These are phyloP conservation scores for Lipomyces chichibuensis DNA, from an alignment of 805 yeast species.

Conservation along the genomic window DNA sequence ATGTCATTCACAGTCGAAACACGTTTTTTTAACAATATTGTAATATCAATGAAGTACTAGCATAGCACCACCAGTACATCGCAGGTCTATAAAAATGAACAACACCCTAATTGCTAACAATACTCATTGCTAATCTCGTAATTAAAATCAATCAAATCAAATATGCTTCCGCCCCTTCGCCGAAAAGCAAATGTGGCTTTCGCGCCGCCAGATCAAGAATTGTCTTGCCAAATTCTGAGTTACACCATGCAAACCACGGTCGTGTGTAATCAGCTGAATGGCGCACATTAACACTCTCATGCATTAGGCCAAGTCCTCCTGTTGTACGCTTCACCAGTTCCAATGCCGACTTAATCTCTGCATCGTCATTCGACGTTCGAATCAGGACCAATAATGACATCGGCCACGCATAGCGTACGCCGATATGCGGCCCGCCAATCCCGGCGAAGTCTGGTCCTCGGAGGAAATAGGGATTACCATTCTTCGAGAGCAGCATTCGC, in stretches of 20 bases:
- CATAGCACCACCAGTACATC: too few relatives aligned
- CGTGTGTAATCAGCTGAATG: slow-evolving; percentile 61
- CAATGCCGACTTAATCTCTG: slow-evolving; percentile 61
- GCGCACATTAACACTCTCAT: slow-evolving; percentile 75
- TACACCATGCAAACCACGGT: slow-evolving; percentile 95
- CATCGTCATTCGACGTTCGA: slow-evolving; percentile 72
- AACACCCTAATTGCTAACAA: not conserved
- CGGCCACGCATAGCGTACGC: slow-evolving; percentile 84
- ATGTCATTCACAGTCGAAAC: too few relatives aligned
- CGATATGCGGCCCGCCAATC: slow-evolving; percentile 90
- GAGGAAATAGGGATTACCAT: slow-evolving; percentile 79
- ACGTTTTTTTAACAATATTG: too few relatives aligned
- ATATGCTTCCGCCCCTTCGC: slow-evolving; percentile 37
- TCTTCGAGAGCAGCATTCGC: slow-evolving; percentile 65
- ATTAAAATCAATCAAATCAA: not conserved
- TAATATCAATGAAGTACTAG: too few relatives aligned
- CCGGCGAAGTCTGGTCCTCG: slow-evolving; percentile 69
- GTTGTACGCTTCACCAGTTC: slow-evolving; percentile 61
- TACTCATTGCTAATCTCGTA: too few relatives aligned
- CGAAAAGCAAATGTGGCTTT: slow-evolving; percentile 73
- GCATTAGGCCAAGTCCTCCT: slow-evolving; percentile 77
- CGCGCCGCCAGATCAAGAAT: slow-evolving; percentile 73
- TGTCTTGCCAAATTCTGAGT: slow-evolving; percentile 86
- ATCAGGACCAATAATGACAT: slow-evolving; percentile 78
- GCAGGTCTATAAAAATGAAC: not conserved